phyloP scores from a whole-genome alignment of 2,329 filamentous ascomycete genomes.

The Verticillium zaregamsianum region DNA sequence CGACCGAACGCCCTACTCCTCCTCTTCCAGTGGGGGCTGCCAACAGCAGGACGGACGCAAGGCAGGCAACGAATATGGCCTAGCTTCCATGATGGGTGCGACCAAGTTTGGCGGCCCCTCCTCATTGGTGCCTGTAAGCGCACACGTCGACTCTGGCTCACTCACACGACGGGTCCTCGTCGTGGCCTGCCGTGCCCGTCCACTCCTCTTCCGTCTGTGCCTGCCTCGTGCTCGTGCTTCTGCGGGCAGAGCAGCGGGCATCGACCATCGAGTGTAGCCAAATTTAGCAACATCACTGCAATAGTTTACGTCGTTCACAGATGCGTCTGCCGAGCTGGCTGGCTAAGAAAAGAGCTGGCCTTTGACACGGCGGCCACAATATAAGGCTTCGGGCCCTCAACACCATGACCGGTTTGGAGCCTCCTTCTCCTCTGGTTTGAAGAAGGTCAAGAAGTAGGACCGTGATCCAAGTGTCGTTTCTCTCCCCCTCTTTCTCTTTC shows the following conservation, averaged over 20 bases:
- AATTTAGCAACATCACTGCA: conserved; percentile 14
- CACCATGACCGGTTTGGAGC: conserved; percentile 32
- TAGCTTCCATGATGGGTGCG: conserved; percentile 9
- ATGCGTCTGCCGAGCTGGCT: conserved; percentile 8
- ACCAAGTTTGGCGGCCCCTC: conserved; percentile 18
- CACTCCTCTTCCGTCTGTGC: background rate
- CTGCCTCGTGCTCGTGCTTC: background rate
- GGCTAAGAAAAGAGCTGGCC: conserved; percentile 22
- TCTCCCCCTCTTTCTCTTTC: conserved; percentile 34
- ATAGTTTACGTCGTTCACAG: conserved; percentile 9
- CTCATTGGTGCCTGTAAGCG: conserved; percentile 46
- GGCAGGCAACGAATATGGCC: conserved; percentile 11
- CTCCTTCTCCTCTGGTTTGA: conserved; percentile 33
- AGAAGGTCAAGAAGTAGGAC: conserved; percentile 38
- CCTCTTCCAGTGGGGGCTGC: background rate
- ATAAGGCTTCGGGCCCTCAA: conserved; percentile 53
- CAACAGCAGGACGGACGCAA: background rate
- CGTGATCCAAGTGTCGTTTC: conserved; percentile 47
- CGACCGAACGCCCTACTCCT: background rate
- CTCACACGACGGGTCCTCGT: conserved; percentile 2
- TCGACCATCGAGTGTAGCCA: conserved; percentile 9
- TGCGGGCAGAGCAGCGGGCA: background rate
- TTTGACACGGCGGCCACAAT: conserved; percentile 43
- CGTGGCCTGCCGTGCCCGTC: conserved; percentile 3
- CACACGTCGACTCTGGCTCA: conserved; percentile 20